phyloP scores from a whole-genome alignment of 495 filamentous ascomycete genomes.

The Hyaloscypha finlandica region DNA sequence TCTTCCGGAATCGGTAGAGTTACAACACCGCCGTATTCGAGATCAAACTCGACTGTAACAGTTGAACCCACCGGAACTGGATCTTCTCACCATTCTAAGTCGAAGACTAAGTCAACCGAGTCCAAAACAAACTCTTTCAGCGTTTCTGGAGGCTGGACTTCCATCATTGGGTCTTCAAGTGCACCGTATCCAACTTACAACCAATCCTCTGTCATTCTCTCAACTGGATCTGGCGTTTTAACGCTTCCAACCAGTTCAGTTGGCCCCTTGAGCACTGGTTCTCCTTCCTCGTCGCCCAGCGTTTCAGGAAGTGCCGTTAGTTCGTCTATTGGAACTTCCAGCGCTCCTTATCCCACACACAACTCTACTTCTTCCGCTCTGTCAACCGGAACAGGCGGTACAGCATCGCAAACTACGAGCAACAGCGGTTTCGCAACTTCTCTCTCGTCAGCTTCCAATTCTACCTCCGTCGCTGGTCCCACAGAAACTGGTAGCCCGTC shows the following conservation, averaged over 20 bases:
- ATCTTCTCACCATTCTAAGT: not conserved
- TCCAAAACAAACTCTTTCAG: not conserved
- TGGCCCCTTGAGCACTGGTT: slow-evolving; percentile 3
- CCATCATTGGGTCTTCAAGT: slow-evolving; percentile 3
- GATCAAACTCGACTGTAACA: not conserved
- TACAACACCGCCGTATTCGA: not conserved
- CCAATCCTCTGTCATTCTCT: slow-evolving; percentile 2
- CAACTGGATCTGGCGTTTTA: slow-evolving; percentile 12
- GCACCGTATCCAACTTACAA: slow-evolving; percentile 24
- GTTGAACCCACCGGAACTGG: not conserved
- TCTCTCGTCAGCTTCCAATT: slow-evolving; percentile 15
- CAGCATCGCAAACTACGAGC: not conserved
- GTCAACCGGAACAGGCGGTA: slow-evolving; percentile 16
- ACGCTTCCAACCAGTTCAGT: not conserved
- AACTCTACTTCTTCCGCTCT: not conserved
- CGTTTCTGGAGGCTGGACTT: not conserved
- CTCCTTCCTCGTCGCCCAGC: slow-evolving; percentile 2
- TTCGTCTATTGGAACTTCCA: slow-evolving; percentile 15
- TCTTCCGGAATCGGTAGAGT: not conserved
- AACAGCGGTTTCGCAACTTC: not conserved
- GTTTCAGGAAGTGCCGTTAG: slow-evolving; percentile 2
- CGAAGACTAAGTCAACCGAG: not conserved
- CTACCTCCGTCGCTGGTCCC: slow-evolving; percentile 10
- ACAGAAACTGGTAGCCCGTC: slow-evolving; percentile 8
- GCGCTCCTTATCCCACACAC: slow-evolving; percentile 16